Evolutionary conservation across 371 early-diverging fungal genomes (phyloP).

Genomic region (Coemansia sp.): DNA sequence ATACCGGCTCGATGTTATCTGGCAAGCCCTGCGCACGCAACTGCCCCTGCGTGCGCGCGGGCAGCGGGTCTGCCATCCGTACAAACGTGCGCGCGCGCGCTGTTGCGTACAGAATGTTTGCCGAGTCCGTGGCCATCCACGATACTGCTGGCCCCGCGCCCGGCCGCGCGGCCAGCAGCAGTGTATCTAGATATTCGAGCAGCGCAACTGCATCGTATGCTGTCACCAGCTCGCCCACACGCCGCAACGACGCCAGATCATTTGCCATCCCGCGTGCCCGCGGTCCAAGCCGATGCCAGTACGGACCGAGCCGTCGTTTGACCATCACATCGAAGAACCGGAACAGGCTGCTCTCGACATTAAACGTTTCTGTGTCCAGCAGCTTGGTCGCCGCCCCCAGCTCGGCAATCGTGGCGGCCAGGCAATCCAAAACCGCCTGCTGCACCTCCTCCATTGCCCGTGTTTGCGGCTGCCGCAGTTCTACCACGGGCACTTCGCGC

Average conservation of each 20-base stretch:
- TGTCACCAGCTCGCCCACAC: slow-evolving; percentile 70
- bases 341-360: slow-evolving; percentile 82
- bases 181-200: slow-evolving; percentile 79
- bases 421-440: slow-evolving; percentile 79
- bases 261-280: slow-evolving; percentile 74
- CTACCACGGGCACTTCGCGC: slow-evolving; percentile 61
- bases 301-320: slow-evolving; percentile 74
- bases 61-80: slow-evolving; percentile 4
- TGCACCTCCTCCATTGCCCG: slow-evolving; percentile 82
- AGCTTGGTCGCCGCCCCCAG: slow-evolving; percentile 53
- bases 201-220: slow-evolving; percentile 89
- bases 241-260: slow-evolving; percentile 74
- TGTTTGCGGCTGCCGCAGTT: slow-evolving; percentile 81
- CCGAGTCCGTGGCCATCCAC: slow-evolving; percentile 89
- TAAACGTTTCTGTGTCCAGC: slow-evolving; percentile 80
- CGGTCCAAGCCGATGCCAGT: slow-evolving; percentile 82
- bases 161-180: slow-evolving; percentile 59
- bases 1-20: slow-evolving; percentile 62
- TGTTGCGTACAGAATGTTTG: slow-evolving; percentile 59
- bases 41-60: neutral
- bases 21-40: slow-evolving; percentile 55
- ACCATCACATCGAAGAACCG: slow-evolving; percentile 78
- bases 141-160: slow-evolving; percentile 55
- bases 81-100: slow-evolving; percentile 41
- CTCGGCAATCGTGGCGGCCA: slow-evolving; percentile 78